A percentile compares a stretch with the other conserved stretches of the same genome.
Conservation (phyloP, 345 rosid genomes). For the Moringa oleifera region DNA sequence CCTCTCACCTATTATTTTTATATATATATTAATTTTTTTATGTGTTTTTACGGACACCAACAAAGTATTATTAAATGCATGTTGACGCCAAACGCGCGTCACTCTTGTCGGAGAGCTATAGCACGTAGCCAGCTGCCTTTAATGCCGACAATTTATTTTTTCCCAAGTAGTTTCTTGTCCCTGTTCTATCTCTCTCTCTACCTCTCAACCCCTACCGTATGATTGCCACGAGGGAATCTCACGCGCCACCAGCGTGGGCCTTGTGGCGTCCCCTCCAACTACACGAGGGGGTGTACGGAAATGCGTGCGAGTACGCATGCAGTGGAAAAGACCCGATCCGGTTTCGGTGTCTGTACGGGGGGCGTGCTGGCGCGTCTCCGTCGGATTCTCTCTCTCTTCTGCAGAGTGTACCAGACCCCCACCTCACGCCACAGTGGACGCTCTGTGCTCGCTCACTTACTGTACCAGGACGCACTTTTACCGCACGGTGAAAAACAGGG, state of each 20-base stretch:
- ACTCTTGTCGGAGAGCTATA: constrained; percentile 26
- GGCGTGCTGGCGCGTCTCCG: constrained; percentile 16
- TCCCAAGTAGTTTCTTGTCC: constrained; percentile 22
- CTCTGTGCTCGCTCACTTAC: constrained; percentile 14
- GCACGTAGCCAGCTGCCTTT: constrained; percentile 29
- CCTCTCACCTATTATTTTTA: too few species aligned
- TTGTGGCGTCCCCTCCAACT: too few species aligned
- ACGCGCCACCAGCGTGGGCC: constrained; percentile 16
- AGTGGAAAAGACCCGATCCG: constrained; percentile 6
- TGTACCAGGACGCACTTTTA: constrained; percentile 10
- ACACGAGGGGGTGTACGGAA: not conserved
- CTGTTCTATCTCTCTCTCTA: not conserved
- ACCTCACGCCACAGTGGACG: constrained; percentile 14
- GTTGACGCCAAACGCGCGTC: constrained; percentile 40
- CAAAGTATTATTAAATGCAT: constrained; percentile 6
- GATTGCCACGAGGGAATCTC: not conserved
- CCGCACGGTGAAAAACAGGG: constrained; percentile 11
- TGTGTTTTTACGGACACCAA: constrained; percentile 2
- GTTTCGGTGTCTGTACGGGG: constrained; percentile 7
- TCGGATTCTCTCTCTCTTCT: constrained; percentile 21
- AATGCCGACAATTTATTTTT: constrained; percentile 31
- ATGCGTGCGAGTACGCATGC: constrained; percentile 9
- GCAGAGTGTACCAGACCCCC: constrained; percentile 16
- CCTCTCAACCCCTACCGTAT: not conserved
- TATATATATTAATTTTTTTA: too few species aligned